A percentile compares a stretch with the other conserved stretches of the same genome.
phyloP scores from a whole-genome alignment of 2,329 filamentous ascomycete genomes.

The Aspergillus texensis region DNA sequence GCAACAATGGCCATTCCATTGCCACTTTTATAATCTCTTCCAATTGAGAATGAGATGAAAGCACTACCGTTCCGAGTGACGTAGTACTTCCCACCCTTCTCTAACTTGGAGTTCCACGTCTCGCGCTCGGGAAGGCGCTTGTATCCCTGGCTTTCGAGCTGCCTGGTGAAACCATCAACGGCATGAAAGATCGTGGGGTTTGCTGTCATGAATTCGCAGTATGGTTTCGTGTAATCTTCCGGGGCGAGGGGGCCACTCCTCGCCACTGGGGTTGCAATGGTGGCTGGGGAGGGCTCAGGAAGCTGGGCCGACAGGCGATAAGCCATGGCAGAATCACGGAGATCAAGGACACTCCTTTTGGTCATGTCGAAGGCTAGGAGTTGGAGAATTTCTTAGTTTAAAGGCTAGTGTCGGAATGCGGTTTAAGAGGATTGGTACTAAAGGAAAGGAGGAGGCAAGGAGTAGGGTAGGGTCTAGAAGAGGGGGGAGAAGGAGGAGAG shows the following conservation, averaged over 20 bases:
- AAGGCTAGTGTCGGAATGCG: background rate
- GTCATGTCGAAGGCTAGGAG: constrained; percentile 30
- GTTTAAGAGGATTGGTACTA: background rate
- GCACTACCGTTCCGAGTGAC: constrained; percentile 82
- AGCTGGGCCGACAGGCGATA: constrained; percentile 32
- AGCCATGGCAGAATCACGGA: constrained; percentile 33
- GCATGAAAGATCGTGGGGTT: constrained; percentile 95
- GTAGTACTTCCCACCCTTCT: constrained; percentile 86
- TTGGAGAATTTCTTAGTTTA: background rate
- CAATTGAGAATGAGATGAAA: constrained; percentile 82
- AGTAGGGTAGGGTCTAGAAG: background rate
- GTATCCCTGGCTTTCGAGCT: constrained; percentile 74
- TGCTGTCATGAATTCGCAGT: constrained; percentile 81
- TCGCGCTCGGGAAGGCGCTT: constrained; percentile 75
- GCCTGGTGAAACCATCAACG: constrained; percentile 74
- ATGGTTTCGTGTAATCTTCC: constrained; percentile 77
- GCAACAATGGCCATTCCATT: constrained; percentile 88
- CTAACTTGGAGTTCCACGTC: constrained; percentile 71
- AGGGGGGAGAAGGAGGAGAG: constrained; percentile 7
- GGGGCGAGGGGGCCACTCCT: constrained; percentile 32
- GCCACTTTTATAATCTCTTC: constrained; percentile 76
- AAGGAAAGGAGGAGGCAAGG: background rate
- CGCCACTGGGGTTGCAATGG: constrained; percentile 16
- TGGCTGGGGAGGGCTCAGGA: constrained; percentile 25
- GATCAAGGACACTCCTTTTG: constrained; percentile 30